A percentile compares a stretch with the other conserved stretches of the same genome.
Conservation (phyloP, 106 monocot species). For the Dendrobium catenatum region DNA sequence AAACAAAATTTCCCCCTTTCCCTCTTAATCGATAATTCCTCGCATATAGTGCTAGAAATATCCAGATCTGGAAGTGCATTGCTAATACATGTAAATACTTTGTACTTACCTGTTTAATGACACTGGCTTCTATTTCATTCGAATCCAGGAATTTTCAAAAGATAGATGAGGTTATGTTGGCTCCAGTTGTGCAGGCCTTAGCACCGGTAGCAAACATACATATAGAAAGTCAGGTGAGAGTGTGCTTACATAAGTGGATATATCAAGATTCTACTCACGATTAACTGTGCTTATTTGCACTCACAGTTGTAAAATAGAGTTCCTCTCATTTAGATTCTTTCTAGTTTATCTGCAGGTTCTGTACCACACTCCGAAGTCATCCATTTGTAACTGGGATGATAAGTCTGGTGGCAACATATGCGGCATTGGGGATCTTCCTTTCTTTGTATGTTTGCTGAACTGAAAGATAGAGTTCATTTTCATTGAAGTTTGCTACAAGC, state of each 20-base stretch:
- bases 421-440: slow-evolving; percentile 76
- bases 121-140: not conserved
- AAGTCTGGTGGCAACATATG: slow-evolving; percentile 46
- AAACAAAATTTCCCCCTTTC: not conserved
- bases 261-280: not conserved
- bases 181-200: slow-evolving; percentile 64
- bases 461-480: not conserved
- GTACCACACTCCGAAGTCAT: slow-evolving; percentile 85
- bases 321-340: not conserved
- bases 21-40: not conserved
- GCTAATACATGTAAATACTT: not conserved
- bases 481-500: not conserved
- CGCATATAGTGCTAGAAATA: not conserved
- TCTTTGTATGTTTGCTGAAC: slow-evolving; percentile 73
- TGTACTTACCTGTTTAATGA: not conserved
- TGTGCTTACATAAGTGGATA: not conserved
- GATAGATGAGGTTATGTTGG: slow-evolving; percentile 40
- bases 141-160: slow-evolving; percentile 65
- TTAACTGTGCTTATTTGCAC: not conserved
- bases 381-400: slow-evolving; percentile 64
- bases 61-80: not conserved
- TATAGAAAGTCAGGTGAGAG: slow-evolving; percentile 81
- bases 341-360: slow-evolving; percentile 53
- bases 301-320: not conserved
- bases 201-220: slow-evolving; percentile 73